Base-by-base conservation (phyloP, 192 early-diverging fungal species). In the Spizellomyces sp. region DNA sequence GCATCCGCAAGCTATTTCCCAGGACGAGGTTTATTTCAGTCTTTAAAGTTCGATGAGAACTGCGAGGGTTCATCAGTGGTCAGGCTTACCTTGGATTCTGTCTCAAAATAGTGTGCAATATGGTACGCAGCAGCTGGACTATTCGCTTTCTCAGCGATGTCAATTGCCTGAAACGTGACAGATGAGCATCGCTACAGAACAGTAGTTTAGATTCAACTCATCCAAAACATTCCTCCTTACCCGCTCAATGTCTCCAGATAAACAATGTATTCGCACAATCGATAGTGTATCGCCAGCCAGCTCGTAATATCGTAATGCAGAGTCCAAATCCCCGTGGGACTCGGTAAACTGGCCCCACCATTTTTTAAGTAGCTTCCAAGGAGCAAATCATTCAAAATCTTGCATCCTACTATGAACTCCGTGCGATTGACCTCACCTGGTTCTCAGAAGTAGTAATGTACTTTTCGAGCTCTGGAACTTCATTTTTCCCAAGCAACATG, bases 341-440 rank as follows among this genome's bases (percentile, higher is more conserved):
- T 88, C 86, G 43, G 67, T 66, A 69, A 84, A 84, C 73, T 88
- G 84, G 9, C 79, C 86, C 81, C 81, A 84, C 86, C 86, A 88
- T 57, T 78, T 81, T 43, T 77, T 78, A 7, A 85, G 66, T 8
- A 58, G 21, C 71, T 75, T 46, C 15, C 60, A 46, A 67, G 48
- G 12, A 61, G 27, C 27, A 36, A 36, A 36, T 36, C 27, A 36
- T 36, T 36, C 27, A 36, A 36, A 36, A 36, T 36, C 27, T 36
- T 36, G 27, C 27, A 36, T 0, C 27, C 27, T 36, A 36, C 3
- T 36, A 36, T 36, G 27, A 36, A 36, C 3, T 36, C 27, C 27
- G 27, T 36, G 27, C 1, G 50, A n/a, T 4, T 0, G 17, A 54
- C 50, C 14, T 54, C 4, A 54, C 50, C 50, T 54, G 0, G 50